Percentiles rank a stretch among this genome's conserved stretches.
Conservation (phyloP, 2,329 filamentous ascomycete genomes). For the Colletotrichum sublineola region DNA sequence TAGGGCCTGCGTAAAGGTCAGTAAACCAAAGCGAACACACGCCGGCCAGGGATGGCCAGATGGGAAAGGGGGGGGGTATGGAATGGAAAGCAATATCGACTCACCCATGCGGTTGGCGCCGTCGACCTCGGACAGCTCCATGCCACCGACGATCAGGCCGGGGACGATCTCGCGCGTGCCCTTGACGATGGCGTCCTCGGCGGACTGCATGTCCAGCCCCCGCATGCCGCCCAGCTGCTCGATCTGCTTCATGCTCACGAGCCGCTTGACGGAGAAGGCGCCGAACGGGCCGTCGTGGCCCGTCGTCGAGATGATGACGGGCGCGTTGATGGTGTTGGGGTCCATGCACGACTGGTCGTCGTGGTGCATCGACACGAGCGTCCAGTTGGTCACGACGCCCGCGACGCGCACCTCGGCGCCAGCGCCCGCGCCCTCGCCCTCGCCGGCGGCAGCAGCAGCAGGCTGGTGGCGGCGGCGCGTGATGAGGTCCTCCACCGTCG, state of each 20-base stretch:
- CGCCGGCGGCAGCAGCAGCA: slow-evolving; percentile 44
- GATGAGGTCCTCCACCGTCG: slow-evolving; percentile 91
- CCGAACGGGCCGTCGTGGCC: slow-evolving; percentile 93
- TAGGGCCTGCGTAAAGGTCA: slow-evolving; percentile 26
- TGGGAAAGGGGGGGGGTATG: too few species aligned
- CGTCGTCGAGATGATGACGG: slow-evolving; percentile 88
- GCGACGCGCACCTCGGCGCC: slow-evolving; percentile 73
- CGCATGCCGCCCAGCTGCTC: slow-evolving; percentile 92
- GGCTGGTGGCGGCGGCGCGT: slow-evolving; percentile 72
- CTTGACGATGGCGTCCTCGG: slow-evolving; percentile 95
- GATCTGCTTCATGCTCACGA: slow-evolving; percentile 88
- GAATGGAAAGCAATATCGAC: slow-evolving; percentile 29
- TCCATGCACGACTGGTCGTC: slow-evolving; percentile 97
- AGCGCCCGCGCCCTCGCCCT: slow-evolving; percentile 52
- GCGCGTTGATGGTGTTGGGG: slow-evolving; percentile 95
- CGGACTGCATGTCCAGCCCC: slow-evolving; percentile 90
- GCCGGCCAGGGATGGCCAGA: too few species aligned
- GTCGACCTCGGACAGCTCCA: slow-evolving; percentile 93
- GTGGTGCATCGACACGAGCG: slow-evolving; percentile 87
- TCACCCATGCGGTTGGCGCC: slow-evolving; percentile 89
- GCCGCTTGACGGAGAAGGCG: slow-evolving; percentile 90
- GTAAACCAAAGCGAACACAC: background rate
- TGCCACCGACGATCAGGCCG: slow-evolving; percentile 91
- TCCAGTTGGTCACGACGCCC: slow-evolving; percentile 97
- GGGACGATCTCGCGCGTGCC: slow-evolving; percentile 88